Evolutionary conservation across 441 rosid species (phyloP).

Genomic region (Macaranga tanarius): DNA sequence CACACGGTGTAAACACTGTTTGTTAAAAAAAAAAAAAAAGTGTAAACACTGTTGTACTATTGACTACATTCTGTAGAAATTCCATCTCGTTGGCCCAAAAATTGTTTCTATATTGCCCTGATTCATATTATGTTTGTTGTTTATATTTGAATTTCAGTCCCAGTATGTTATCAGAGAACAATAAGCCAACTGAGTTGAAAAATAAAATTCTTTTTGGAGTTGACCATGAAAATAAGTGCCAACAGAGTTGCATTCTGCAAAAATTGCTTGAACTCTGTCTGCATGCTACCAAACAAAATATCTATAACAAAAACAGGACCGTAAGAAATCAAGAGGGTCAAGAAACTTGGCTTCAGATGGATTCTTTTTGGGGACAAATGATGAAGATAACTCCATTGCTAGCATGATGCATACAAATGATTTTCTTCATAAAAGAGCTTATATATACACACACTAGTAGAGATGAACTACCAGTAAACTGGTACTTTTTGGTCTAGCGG

Average conservation of each 20-base stretch:
- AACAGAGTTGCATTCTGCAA: neutral
- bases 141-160: neutral
- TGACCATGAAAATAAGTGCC: no score
- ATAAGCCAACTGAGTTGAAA: no score
- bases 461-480: no score
- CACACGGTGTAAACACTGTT: neutral
- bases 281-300: no score
- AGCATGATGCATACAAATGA: no score
- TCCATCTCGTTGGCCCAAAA: constrained; percentile 2
- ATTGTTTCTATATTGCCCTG: neutral
- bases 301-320: neutral
- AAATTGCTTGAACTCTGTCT: neutral
- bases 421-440: no score
- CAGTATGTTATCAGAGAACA: neutral
- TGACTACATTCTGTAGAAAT: neutral
- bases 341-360: neutral
- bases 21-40: no score
- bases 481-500: no score
- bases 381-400: no score
- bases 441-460: no score
- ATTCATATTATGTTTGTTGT: neutral
- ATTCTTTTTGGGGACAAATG: no score
- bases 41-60: constrained; percentile 1
- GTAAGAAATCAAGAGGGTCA: neutral
- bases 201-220: no score